Evolutionary conservation across 2,329 filamentous ascomycete genomes (phyloP).

Genomic region (Helotiales sp.): DNA sequence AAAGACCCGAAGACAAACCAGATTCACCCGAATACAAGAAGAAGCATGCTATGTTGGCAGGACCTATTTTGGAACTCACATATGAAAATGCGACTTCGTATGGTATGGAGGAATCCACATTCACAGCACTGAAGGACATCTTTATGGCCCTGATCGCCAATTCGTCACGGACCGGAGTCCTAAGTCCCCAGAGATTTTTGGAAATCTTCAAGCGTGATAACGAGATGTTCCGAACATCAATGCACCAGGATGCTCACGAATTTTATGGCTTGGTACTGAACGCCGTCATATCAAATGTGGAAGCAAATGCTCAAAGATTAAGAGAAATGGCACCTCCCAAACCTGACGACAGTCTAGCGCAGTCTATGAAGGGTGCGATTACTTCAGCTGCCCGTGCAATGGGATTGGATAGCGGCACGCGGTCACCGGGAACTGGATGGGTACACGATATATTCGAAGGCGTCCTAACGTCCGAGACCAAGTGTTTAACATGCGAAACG

Average conservation of each 20-base stretch:
- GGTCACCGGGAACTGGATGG: constrained; percentile 74
- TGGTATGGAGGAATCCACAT: constrained; percentile 92
- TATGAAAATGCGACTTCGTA: constrained; percentile 79
- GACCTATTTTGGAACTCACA: constrained; percentile 82
- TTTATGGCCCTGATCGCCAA: constrained; percentile 88
- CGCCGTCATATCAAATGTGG: constrained; percentile 90
- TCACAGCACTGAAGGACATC: constrained; percentile 93
- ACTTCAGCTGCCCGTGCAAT: constrained; percentile 42
- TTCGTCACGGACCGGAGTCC: constrained; percentile 78
- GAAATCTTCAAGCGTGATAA: constrained; percentile 94
- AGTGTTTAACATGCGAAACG: constrained; percentile 94
- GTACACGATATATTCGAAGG: constrained; percentile 98
- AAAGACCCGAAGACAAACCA: constrained; percentile 83
- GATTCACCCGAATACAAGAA: constrained; percentile 98
- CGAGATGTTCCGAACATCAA: constrained; percentile 94
- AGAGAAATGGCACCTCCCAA: constrained; percentile 48
- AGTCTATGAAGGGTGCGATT: constrained; percentile 50
- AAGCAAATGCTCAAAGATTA: constrained; percentile 74
- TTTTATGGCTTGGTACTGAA: constrained; percentile 96
- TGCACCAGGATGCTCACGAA: constrained; percentile 98
- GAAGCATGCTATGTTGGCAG: constrained; percentile 85
- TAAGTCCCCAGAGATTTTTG: constrained; percentile 89
- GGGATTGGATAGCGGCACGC: constrained; percentile 38
- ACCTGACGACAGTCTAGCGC: constrained; percentile 46
- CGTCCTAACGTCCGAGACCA: constrained; percentile 90